Evolutionary conservation across 768 basidiomycete species (phyloP).

Genomic region (Phylloporus arenicola): DNA sequence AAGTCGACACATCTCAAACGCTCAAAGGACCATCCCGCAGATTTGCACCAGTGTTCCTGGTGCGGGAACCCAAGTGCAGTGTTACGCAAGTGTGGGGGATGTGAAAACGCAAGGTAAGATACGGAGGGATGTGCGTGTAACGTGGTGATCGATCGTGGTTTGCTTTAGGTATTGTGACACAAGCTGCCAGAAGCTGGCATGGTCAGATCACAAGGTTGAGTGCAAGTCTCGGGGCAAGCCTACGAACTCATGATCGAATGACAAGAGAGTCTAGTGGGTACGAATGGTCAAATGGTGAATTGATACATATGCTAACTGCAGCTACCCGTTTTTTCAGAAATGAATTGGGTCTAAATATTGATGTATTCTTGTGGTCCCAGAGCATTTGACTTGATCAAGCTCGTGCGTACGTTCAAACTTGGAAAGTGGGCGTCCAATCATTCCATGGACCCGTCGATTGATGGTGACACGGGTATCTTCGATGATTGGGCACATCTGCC

Average conservation of each 20-base stretch:
- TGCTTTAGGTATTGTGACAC: constrained; percentile 40
- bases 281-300: not conserved
- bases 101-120: constrained; percentile 34
- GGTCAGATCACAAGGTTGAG: constrained; percentile 34
- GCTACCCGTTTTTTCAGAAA: not conserved
- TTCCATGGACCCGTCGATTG: no score
- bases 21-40: constrained; percentile 33
- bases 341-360: not conserved
- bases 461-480: no score
- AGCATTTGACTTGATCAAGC: no score
- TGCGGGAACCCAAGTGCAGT: constrained; percentile 56
- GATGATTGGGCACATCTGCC: no score
- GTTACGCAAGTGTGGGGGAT: constrained; percentile 44
- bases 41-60: constrained; percentile 56
- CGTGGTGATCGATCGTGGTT: constrained; percentile 7
- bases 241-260: not conserved
- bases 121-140: not conserved
- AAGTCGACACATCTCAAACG: constrained; percentile 32
- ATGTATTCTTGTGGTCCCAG: not conserved
- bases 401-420: no score
- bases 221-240: constrained; percentile 10
- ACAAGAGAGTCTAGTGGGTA: not conserved
- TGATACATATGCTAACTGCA: not conserved
- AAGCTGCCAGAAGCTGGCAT: constrained; percentile 36
- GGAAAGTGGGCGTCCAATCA: no score